These are phyloP conservation scores for Hyphopichia wangnamkhiaoensis DNA, from an alignment of 1,139 yeast genomes.

Conservation along the genomic window DNA sequence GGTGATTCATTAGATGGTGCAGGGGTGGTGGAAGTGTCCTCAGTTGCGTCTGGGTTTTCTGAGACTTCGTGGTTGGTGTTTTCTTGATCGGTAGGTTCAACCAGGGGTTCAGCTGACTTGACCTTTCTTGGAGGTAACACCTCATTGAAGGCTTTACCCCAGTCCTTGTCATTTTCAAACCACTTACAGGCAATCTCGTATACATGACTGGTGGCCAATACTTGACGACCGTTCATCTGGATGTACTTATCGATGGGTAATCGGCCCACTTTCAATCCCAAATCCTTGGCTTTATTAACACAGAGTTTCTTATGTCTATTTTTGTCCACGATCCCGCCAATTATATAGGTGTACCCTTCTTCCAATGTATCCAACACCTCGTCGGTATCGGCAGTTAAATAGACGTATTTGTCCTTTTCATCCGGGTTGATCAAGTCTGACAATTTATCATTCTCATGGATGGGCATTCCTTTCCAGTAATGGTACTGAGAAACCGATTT, in stretches of 20 bases:
- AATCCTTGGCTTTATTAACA: conserved; percentile 71
- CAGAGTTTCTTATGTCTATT: conserved; percentile 87
- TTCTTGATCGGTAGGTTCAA: neutral
- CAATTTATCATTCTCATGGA: conserved; percentile 49
- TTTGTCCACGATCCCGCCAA: conserved; percentile 97
- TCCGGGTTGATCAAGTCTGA: conserved; percentile 31
- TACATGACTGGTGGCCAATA: conserved; percentile 92
- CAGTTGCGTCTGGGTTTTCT: neutral
- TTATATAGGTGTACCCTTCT: conserved; percentile 72
- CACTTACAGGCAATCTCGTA: conserved; percentile 82
- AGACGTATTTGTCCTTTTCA: conserved; percentile 51
- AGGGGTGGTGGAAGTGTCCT: no score
- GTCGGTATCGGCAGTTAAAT: conserved; percentile 86
- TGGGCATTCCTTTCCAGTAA: conserved; percentile 65
- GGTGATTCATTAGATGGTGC: no score
- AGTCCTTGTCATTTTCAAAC: conserved; percentile 67
- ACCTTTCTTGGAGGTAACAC: conserved; percentile 84
- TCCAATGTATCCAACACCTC: conserved; percentile 62
- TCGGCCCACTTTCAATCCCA: conserved; percentile 73
- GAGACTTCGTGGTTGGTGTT: neutral
- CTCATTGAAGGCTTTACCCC: conserved; percentile 84
- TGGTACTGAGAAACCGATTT: conserved; percentile 57
- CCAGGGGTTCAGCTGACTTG: conserved; percentile 10
- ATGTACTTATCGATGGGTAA: conserved; percentile 88
- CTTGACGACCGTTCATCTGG: conserved; percentile 80